Evolutionary conservation across 2,329 filamentous ascomycete species (phyloP).

Genomic region (Colletotrichum kahawae): DNA sequence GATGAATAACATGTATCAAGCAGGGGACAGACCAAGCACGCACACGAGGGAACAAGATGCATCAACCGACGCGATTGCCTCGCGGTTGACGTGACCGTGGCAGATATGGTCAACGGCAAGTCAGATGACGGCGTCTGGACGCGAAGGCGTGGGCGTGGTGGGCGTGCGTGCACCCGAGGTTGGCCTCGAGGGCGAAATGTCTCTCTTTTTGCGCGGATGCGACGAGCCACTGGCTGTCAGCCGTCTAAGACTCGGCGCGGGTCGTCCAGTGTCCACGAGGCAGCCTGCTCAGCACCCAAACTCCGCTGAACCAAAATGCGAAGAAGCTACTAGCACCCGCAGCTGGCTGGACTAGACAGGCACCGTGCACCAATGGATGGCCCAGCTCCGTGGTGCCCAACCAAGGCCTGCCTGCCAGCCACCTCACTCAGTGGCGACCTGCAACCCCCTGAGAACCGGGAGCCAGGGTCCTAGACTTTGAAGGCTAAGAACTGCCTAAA

Average conservation of each 20-base stretch:
- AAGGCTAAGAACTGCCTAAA: not conserved
- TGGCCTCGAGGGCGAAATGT: slow-evolving; percentile 12
- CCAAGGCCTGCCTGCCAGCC: not conserved
- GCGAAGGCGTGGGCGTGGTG: not conserved
- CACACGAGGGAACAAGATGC: not conserved
- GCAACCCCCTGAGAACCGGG: not conserved
- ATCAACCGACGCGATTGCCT: not conserved
- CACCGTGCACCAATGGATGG: not conserved
- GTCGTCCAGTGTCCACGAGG: slow-evolving; percentile 13
- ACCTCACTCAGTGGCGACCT: not conserved
- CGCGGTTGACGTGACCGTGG: not conserved
- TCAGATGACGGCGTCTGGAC: slow-evolving; percentile 10
- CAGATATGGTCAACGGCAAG: not conserved
- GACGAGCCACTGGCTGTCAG: slow-evolving; percentile 12
- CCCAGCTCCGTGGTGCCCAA: not conserved
- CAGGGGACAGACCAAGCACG: not conserved
- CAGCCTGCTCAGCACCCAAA: not conserved
- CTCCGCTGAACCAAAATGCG: not conserved
- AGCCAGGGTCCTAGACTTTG: not conserved
- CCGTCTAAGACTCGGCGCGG: not conserved
- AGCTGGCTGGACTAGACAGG: not conserved
- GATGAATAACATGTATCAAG: not conserved
- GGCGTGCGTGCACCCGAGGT: slow-evolving; percentile 1
- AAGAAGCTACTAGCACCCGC: not conserved
- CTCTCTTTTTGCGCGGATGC: slow-evolving; percentile 3